A percentile compares a stretch with the other conserved stretches of the same genome.
These are phyloP conservation scores for Alternaria burnsii DNA, from an alignment of 2,329 filamentous ascomycete genomes.

Conservation along the genomic window DNA sequence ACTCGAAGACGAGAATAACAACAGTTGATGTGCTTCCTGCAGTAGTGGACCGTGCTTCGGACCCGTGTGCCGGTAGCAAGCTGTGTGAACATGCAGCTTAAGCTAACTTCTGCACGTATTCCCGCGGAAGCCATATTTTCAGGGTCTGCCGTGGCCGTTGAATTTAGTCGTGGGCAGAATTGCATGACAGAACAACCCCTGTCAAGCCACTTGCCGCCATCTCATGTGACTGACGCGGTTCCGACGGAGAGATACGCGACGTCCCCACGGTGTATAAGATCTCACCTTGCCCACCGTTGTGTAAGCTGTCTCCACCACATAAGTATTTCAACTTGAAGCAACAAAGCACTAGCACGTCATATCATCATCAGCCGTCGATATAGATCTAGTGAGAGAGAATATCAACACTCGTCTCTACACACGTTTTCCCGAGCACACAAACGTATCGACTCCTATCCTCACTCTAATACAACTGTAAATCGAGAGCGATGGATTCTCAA, in stretches of 20 bases:
- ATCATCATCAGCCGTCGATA: constrained; percentile 1
- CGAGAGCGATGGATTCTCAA: constrained; percentile 46
- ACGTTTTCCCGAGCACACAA: constrained; percentile 9
- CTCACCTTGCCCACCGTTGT: constrained; percentile 41
- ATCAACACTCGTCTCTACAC: not conserved
- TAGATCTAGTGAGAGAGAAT: not conserved
- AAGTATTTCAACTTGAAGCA: constrained; percentile 29
- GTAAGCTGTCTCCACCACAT: constrained; percentile 40
- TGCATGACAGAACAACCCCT: constrained; percentile 30
- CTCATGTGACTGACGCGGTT: constrained; percentile 30
- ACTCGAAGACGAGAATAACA: constrained; percentile 47
- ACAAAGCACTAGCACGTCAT: constrained; percentile 8
- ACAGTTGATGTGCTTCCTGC: constrained; percentile 36
- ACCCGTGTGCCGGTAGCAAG: constrained; percentile 35
- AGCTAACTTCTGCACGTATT: constrained; percentile 37
- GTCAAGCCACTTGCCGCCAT: constrained; percentile 30
- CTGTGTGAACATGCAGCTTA: constrained; percentile 21
- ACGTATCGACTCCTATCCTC: constrained; percentile 16
- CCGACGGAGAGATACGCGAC: constrained; percentile 30
- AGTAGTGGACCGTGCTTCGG: constrained; percentile 34
- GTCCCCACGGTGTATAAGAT: constrained; percentile 44
- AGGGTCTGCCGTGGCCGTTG: constrained; percentile 37
- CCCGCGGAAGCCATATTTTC: constrained; percentile 26
- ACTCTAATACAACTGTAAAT: not conserved
- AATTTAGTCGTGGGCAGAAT: constrained; percentile 31